A percentile compares a stretch with the other conserved stretches of the same genome.
Evolutionary conservation across 805 yeast genomes (phyloP).

Genomic region (Metschnikowia lochheadii): DNA sequence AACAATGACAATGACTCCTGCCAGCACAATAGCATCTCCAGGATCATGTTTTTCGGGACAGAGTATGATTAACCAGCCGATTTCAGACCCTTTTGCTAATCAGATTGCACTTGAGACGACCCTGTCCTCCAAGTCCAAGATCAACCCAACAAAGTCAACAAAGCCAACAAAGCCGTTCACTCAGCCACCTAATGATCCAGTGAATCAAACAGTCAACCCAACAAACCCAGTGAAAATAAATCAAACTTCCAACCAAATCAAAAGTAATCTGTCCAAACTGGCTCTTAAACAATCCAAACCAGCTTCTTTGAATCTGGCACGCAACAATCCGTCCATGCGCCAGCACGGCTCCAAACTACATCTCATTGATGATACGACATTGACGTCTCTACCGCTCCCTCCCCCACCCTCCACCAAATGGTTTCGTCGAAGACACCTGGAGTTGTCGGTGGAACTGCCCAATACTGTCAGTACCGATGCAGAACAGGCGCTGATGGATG

Average conservation of each 20-base stretch:
- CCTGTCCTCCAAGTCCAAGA: neutral
- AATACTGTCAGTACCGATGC: neutral
- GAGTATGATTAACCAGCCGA: too few species aligned
- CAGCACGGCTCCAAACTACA: slow-evolving; percentile 37
- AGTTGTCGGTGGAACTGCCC: neutral
- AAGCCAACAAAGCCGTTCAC: too few species aligned
- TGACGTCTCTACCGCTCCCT: slow-evolving; percentile 51
- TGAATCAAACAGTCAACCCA: too few species aligned
- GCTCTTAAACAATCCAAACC: neutral
- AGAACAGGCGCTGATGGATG: neutral
- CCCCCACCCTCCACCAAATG: slow-evolving; percentile 37
- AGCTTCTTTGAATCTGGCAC: neutral
- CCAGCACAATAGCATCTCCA: too few species aligned
- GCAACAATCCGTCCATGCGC: slow-evolving; percentile 18
- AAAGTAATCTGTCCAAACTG: neutral
- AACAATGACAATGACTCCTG: neutral
- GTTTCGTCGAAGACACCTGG: slow-evolving; percentile 8
- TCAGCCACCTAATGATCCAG: too few species aligned
- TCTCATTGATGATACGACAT: slow-evolving; percentile 43
- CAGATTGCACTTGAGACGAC: too few species aligned
- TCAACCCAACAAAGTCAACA: too few species aligned
- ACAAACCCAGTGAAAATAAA: too few species aligned
- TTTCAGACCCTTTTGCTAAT: too few species aligned
- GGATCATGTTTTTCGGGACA: too few species aligned
- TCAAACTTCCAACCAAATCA: too few species aligned